Conservation (phyloP, 2,329 filamentous ascomycete species). For the Microdochium bolleyi region DNA sequence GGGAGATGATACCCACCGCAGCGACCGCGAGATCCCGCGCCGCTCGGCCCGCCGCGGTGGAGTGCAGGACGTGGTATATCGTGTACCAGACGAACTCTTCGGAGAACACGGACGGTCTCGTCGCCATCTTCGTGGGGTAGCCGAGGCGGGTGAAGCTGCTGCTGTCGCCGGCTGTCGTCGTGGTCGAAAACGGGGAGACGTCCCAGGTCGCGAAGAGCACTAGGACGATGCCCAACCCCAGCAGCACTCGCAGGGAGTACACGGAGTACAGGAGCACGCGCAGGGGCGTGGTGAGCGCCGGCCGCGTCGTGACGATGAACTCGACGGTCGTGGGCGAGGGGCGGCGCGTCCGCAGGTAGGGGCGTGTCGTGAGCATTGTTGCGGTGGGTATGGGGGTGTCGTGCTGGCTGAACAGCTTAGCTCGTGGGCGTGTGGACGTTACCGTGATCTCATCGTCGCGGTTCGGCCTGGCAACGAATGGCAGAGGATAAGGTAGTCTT, state of each 20-base stretch:
- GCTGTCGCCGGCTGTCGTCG: slow-evolving; percentile 12
- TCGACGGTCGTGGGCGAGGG: slow-evolving; percentile 85
- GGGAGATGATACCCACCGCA: slow-evolving; percentile 10
- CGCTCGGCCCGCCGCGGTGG: neutral
- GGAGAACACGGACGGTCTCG: neutral
- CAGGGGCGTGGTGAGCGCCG: slow-evolving; percentile 39
- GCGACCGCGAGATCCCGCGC: neutral
- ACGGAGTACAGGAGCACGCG: slow-evolving; percentile 36
- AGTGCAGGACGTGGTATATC: neutral
- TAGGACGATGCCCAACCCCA: slow-evolving; percentile 33
- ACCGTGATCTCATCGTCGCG: neutral
- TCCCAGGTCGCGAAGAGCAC: slow-evolving; percentile 42
- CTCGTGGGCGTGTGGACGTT: neutral
- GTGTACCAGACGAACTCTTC: neutral
- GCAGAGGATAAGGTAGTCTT: too few relatives aligned
- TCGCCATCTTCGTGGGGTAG: neutral
- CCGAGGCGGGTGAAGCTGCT: slow-evolving; percentile 2
- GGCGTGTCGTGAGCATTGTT: slow-evolving; percentile 53
- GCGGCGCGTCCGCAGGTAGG: slow-evolving; percentile 53
- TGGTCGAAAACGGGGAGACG: slow-evolving; percentile 18
- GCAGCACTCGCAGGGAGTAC: slow-evolving; percentile 31
- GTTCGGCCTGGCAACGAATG: too few relatives aligned
- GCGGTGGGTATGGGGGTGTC: slow-evolving; percentile 1
- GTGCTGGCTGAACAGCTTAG: neutral
- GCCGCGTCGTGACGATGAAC: slow-evolving; percentile 82